Percentiles rank a stretch among this genome's conserved stretches.
Conservation (phyloP, 2,329 filamentous ascomycete genomes). For the Boeremia exigua region DNA sequence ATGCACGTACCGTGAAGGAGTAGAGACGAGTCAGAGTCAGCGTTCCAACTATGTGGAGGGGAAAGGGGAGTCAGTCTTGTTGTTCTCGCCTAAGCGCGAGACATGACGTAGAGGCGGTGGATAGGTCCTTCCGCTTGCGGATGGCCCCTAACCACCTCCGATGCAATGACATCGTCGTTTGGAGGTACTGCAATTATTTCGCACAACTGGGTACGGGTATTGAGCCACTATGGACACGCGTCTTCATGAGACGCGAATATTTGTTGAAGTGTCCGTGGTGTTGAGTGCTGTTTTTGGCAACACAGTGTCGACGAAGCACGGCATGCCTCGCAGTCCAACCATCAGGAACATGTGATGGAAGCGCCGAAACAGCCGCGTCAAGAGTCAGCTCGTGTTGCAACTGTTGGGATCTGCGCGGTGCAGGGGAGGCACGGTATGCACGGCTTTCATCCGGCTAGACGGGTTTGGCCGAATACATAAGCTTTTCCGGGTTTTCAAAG, state of each 20-base stretch:
- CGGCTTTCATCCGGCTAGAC: constrained; percentile 10
- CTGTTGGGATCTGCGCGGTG: constrained; percentile 31
- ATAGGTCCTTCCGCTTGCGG: constrained; percentile 10
- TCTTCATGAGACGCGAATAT: background rate
- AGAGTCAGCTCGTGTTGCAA: constrained; percentile 21
- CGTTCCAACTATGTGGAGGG: background rate
- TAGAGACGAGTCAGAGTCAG: background rate
- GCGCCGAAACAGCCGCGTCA: constrained; percentile 24
- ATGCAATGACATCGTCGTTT: constrained; percentile 7
- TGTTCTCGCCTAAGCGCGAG: background rate
- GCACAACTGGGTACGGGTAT: background rate
- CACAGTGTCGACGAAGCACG: constrained; percentile 2
- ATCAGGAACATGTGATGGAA: constrained; percentile 25
- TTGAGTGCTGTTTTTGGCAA: constrained; percentile 14
- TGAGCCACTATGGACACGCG: background rate
- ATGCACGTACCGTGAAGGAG: constrained; percentile 1
- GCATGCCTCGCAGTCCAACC: constrained; percentile 10
- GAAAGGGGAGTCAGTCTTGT: constrained; percentile 1
- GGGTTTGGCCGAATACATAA: constrained; percentile 24
- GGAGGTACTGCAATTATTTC: background rate
- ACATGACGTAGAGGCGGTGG: constrained; percentile 7
- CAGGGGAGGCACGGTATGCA: constrained; percentile 11
- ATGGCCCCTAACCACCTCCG: background rate
- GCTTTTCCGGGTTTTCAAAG: constrained; percentile 28
- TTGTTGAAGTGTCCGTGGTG: background rate